Percentiles rank a stretch among this genome's conserved stretches.
phyloP scores from a whole-genome alignment of 1,139 yeast genomes.

The Geotrichum carabidarum region DNA sequence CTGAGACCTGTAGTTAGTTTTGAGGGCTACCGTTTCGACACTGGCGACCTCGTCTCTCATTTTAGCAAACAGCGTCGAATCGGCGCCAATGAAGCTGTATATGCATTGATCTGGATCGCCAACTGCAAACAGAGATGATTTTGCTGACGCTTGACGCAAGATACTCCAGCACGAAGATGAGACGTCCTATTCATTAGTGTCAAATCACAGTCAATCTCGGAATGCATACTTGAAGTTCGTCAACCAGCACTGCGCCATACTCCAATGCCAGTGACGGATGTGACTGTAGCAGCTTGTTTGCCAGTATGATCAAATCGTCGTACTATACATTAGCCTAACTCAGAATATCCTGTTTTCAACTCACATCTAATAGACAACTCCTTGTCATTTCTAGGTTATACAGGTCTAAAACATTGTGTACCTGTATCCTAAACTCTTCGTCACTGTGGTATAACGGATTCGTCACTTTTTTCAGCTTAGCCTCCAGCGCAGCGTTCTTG shows the following conservation, averaged over 20 bases:
- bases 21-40: slow-evolving; percentile 44
- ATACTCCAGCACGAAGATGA: slow-evolving; percentile 15
- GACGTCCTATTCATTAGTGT: slow-evolving; percentile 9
- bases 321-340: slow-evolving; percentile 1
- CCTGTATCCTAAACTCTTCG: not conserved
- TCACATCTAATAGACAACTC: slow-evolving; percentile 14
- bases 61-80: slow-evolving; percentile 49
- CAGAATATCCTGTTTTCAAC: not conserved
- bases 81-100: slow-evolving; percentile 76
- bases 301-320: slow-evolving; percentile 68
- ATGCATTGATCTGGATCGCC: slow-evolving; percentile 97
- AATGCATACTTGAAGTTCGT: slow-evolving; percentile 85
- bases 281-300: slow-evolving; percentile 47
- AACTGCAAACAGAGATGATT: slow-evolving; percentile 43
- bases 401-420: not conserved
- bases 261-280: slow-evolving; percentile 46
- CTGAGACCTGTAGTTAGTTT: slow-evolving; percentile 78
- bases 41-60: slow-evolving; percentile 49
- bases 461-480: not conserved
- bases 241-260: slow-evolving; percentile 72
- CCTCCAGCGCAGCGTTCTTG: slow-evolving; percentile 3
- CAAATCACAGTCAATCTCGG: not conserved
- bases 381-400: slow-evolving; percentile 17
- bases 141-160: not conserved
- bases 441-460: not conserved